Evolutionary conservation across 2,329 filamentous ascomycete genomes (phyloP).

Genomic region (Lasiodiplodia citricola): DNA sequence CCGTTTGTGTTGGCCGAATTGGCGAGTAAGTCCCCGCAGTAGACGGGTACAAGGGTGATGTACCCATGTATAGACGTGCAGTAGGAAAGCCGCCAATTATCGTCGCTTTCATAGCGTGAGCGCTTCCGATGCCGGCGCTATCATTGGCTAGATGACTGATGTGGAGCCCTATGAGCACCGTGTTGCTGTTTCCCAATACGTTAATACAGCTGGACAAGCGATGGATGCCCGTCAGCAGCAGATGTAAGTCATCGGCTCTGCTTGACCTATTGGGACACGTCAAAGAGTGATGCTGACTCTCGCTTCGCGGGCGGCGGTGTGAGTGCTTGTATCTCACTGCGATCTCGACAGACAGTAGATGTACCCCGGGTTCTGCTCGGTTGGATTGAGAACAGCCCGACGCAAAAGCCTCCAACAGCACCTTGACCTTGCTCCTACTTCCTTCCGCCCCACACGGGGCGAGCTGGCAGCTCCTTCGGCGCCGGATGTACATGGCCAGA

Average conservation of each 20-base stretch:
- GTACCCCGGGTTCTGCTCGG: not conserved
- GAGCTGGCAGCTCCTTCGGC: not conserved
- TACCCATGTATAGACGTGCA: conserved; percentile 3
- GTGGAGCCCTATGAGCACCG: not conserved
- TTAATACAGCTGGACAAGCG: not conserved
- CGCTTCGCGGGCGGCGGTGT: conserved; percentile 3
- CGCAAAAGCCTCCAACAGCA: not conserved
- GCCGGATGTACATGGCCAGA: not conserved
- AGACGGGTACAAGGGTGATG: conserved; percentile 11
- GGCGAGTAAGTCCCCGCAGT: not conserved
- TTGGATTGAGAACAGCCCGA: conserved; percentile 4
- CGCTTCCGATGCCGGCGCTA: conserved; percentile 4
- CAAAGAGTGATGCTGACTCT: not conserved
- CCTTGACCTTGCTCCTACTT: conserved; percentile 24
- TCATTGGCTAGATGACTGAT: not conserved
- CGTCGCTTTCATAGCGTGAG: not conserved
- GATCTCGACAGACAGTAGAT: not conserved
- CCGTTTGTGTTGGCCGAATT: not conserved
- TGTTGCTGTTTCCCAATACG: not conserved
- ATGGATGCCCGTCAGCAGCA: conserved; percentile 13
- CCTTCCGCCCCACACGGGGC: conserved; percentile 8
- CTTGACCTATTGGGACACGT: not conserved
- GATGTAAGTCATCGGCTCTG: conserved; percentile 7
- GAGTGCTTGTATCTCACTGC: not conserved
- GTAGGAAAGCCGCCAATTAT: not conserved